Evolutionary conservation across 257 asterid species (phyloP).

Genomic region (Solanum dulcamara): DNA sequence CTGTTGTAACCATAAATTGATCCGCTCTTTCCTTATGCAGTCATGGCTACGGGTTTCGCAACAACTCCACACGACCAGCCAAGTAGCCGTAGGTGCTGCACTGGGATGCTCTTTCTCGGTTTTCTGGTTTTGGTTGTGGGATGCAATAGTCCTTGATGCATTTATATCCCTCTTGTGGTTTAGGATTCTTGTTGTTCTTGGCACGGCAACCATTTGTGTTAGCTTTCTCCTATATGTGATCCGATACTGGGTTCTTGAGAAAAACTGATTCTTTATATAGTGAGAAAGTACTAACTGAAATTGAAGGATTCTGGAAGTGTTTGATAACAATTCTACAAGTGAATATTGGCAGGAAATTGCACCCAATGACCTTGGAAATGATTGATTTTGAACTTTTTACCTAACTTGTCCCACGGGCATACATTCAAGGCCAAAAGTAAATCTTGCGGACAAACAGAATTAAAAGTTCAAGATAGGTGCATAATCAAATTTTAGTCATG

Average conservation of each 20-base stretch:
- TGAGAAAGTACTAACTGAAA: background rate
- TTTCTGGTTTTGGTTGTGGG: conserved; percentile 70
- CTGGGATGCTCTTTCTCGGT: conserved; percentile 41
- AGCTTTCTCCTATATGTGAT: conserved; percentile 21
- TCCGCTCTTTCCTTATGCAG: conserved; percentile 24
- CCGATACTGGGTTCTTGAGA: conserved; percentile 27
- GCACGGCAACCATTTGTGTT: conserved; percentile 17
- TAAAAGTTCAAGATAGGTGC: too few relatives aligned
- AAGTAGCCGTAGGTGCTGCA: conserved; percentile 61
- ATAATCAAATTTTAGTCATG: too few relatives aligned
- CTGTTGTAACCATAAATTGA: background rate
- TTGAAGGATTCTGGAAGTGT: background rate
- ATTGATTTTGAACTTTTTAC: background rate
- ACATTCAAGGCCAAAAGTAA: background rate
- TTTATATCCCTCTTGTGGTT: conserved; percentile 36
- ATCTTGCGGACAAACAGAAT: too few relatives aligned
- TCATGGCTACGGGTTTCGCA: conserved; percentile 84
- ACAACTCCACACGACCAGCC: conserved; percentile 54
- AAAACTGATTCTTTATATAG: conserved; percentile 1
- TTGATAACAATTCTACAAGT: background rate
- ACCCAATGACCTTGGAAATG: background rate
- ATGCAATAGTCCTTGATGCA: conserved; percentile 23
- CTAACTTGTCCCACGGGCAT: background rate
- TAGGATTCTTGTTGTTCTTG: conserved; percentile 26
- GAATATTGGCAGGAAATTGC: background rate